Evolutionary conservation across 257 asterid species (phyloP).

Genomic region (Solanum appendiculatum): DNA sequence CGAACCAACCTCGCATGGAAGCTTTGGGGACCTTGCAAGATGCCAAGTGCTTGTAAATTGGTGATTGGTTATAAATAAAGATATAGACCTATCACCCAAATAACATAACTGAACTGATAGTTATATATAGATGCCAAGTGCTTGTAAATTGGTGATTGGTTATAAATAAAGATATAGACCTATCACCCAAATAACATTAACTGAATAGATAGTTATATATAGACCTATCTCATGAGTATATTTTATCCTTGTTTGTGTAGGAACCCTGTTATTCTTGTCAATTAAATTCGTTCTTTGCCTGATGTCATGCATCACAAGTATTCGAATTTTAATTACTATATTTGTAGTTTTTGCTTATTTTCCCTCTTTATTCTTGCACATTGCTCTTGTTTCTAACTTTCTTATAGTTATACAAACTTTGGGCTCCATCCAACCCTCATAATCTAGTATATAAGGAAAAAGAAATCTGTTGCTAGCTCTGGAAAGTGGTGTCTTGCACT

Average conservation of each 20-base stretch:
- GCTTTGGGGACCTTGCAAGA: neutral
- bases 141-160: neutral
- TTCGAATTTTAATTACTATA: neutral
- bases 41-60: neutral
- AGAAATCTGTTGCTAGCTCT: neutral
- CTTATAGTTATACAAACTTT: neutral
- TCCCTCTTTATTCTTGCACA: neutral
- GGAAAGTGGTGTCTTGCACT: neutral
- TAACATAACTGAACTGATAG: neutral
- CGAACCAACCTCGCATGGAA: neutral
- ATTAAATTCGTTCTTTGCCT: neutral
- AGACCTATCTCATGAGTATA: neutral
- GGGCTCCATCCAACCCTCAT: neutral
- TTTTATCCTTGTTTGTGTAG: neutral
- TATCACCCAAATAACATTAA: neutral
- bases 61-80: neutral
- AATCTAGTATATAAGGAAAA: neutral
- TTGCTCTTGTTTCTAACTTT: neutral
- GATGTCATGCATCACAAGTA: neutral
- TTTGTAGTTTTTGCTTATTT: neutral
- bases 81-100: neutral
- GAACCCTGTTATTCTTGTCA: neutral
- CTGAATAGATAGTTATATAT: neutral
- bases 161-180: neutral
- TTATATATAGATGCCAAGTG: neutral